phyloP scores from a whole-genome alignment of 352 stramenopile species.

The Globisporangium heterothallicum region DNA sequence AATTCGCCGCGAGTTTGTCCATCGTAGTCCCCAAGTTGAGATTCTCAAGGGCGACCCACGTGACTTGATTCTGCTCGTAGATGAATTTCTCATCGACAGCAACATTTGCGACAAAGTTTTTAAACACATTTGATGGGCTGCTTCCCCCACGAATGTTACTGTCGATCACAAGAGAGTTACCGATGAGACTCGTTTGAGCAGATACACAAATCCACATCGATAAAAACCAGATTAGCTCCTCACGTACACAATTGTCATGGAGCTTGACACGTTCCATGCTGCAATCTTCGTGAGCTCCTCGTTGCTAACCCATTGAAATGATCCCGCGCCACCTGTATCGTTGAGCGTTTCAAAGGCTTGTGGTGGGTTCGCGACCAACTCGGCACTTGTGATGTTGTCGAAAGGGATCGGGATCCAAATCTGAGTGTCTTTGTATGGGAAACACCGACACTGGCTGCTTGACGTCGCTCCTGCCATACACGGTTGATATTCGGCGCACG shows the following conservation, averaged over 20 bases:
- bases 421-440: background rate
- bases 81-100: constrained; percentile 5
- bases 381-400: constrained; percentile 20
- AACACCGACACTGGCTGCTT: background rate
- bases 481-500: background rate
- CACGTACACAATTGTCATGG: constrained; percentile 5
- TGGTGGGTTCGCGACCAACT: constrained; percentile 19
- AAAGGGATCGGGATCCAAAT: constrained; percentile 21
- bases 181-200: too few relatives aligned
- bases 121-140: background rate
- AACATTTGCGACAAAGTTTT: constrained; percentile 2
- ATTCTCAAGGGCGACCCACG: background rate
- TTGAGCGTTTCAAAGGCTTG: constrained; percentile 10
- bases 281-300: constrained; percentile 16
- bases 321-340: constrained; percentile 18
- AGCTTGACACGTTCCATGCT: constrained; percentile 14
- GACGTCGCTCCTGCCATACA: background rate
- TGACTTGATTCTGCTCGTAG: background rate
- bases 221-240: background rate
- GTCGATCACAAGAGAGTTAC: too few relatives aligned
- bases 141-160: background rate
- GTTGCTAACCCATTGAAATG: constrained; percentile 23
- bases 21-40: background rate
- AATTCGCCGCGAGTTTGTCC: background rate
- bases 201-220: background rate